Conservation (phyloP, 1,284 basidiomycete genomes). For the Melanopsichium pennsylvanicum region DNA sequence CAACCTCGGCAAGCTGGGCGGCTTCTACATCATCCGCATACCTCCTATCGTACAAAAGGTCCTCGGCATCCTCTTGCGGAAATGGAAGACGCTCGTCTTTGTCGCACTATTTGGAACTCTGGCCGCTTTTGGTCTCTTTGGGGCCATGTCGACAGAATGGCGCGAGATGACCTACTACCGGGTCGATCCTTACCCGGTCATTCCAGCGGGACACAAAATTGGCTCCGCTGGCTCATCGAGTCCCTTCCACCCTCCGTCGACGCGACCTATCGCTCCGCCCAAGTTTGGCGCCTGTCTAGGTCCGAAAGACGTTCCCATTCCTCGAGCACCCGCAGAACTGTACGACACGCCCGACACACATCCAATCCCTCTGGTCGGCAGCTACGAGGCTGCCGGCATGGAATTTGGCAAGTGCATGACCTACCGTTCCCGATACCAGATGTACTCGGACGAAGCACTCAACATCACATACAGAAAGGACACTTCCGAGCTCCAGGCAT, state of each 20-base stretch:
- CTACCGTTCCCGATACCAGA: conserved; percentile 60
- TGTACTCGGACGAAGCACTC: conserved; percentile 66
- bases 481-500: conserved; percentile 49
- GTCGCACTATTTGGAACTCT: conserved; percentile 52
- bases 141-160: conserved; percentile 64
- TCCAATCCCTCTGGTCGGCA: conserved; percentile 61
- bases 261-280: conserved; percentile 52
- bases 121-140: conserved; percentile 57
- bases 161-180: conserved; percentile 65
- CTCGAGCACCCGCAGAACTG: conserved; percentile 48
- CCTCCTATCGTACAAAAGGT: conserved; percentile 45
- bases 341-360: conserved; percentile 63
- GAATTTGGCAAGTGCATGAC: conserved; percentile 63
- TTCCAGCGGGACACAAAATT: conserved; percentile 36
- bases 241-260: conserved; percentile 39
- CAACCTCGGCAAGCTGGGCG: conserved; percentile 56
- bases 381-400: conserved; percentile 59
- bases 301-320: conserved; percentile 52
- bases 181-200: conserved; percentile 60
- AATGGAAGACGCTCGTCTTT: conserved; percentile 63
- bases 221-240: conserved; percentile 19
- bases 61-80: conserved; percentile 47
- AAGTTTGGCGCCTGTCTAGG: conserved; percentile 57
- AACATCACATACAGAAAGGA: conserved; percentile 63
- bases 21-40: conserved; percentile 56